Evolutionary conservation across 257 asterid species (phyloP).

Genomic region (Eucommia ulmoides): DNA sequence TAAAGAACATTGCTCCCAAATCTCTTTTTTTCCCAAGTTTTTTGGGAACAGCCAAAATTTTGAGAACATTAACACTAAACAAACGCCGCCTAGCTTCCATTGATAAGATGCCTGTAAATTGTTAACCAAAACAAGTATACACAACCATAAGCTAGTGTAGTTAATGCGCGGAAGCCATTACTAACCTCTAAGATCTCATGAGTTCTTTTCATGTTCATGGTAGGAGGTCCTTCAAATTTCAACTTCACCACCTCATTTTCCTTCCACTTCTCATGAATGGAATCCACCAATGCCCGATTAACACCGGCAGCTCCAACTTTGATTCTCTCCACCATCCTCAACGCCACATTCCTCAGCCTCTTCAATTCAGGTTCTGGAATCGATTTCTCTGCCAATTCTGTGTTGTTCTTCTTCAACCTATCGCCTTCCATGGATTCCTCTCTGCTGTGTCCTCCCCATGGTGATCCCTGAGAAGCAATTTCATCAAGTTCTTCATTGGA

Average conservation of each 20-base stretch:
- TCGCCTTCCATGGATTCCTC: slow-evolving; percentile 20
- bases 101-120: no score
- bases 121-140: no score
- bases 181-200: slow-evolving; percentile 83
- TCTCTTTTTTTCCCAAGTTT: no score
- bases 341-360: slow-evolving; percentile 63
- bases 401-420: slow-evolving; percentile 23
- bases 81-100: no score
- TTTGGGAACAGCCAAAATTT: no score
- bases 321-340: slow-evolving; percentile 74
- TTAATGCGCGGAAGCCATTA: no score
- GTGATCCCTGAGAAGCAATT: slow-evolving; percentile 20
- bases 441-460: slow-evolving; percentile 44
- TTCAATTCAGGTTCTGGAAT: slow-evolving; percentile 71
- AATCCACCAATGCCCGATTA: slow-evolving; percentile 56
- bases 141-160: no score
- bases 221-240: slow-evolving; percentile 76
- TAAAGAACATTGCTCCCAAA: no score
- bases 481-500: slow-evolving; percentile 10
- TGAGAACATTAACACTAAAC: no score
- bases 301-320: slow-evolving; percentile 77
- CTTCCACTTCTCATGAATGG: slow-evolving; percentile 71
- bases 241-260: slow-evolving; percentile 70
- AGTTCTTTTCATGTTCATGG: slow-evolving; percentile 71
- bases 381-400: slow-evolving; percentile 50